Evolutionary conservation across 2,329 filamentous ascomycete species (phyloP).

Genomic region (Aspergillus caelatus): DNA sequence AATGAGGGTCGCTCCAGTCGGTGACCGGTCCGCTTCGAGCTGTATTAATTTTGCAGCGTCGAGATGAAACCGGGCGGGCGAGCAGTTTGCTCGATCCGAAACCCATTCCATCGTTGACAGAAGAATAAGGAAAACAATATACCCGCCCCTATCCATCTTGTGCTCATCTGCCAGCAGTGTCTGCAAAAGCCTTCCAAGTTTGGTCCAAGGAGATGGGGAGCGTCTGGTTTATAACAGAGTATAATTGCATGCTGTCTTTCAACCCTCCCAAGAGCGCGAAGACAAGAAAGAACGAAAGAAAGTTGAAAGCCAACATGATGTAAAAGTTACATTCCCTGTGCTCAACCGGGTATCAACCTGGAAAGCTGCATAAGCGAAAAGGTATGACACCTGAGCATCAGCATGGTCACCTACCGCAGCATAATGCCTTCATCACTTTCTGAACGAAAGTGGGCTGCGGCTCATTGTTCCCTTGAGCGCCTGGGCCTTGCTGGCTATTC

Average conservation of each 20-base stretch:
- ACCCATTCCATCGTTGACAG: constrained; percentile 10
- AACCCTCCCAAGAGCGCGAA: constrained; percentile 17
- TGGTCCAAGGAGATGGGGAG: constrained; percentile 18
- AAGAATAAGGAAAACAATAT: constrained; percentile 21
- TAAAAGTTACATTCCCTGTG: constrained; percentile 25
- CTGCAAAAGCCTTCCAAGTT: constrained; percentile 20
- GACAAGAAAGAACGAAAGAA: constrained; percentile 24
- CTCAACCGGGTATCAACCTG: constrained; percentile 37
- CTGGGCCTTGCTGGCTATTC: constrained; percentile 59
- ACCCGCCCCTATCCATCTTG: constrained; percentile 16
- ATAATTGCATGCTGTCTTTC: constrained; percentile 23
- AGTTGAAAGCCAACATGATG: constrained; percentile 24
- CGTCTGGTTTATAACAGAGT: constrained; percentile 19
- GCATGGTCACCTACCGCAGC: constrained; percentile 68
- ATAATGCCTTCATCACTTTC: constrained; percentile 90
- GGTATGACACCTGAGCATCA: constrained; percentile 20
- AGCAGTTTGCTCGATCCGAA: constrained; percentile 13
- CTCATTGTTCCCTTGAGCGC: constrained; percentile 62
- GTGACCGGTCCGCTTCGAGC: constrained; percentile 17
- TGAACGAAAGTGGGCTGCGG: constrained; percentile 80
- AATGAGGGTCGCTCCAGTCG: constrained; percentile 27
- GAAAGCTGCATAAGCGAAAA: constrained; percentile 28
- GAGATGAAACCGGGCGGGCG: constrained; percentile 15
- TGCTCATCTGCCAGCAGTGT: constrained; percentile 23
- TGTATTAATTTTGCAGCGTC: constrained; percentile 16